phyloP scores from a whole-genome alignment of 306 rosid species.

The Aeschynomene evenia region DNA sequence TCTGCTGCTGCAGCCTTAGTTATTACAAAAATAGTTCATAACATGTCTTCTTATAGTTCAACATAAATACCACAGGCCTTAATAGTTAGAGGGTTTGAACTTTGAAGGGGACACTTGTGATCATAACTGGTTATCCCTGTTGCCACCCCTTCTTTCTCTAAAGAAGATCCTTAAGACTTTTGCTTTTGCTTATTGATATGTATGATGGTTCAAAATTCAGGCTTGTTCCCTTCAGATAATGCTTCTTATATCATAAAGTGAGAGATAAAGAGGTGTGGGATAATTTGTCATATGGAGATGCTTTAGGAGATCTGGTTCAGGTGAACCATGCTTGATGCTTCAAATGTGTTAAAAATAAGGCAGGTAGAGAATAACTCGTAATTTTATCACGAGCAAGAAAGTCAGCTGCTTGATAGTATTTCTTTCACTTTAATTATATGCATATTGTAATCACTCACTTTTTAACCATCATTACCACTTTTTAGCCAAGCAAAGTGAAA shows the following conservation, averaged over 20 bases:
- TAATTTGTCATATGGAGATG: neutral
- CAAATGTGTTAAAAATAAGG: no score
- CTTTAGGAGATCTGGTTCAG: neutral
- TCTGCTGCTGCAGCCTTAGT: no score
- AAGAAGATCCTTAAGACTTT: neutral
- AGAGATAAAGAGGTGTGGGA: neutral
- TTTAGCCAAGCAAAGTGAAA: conserved; percentile 1
- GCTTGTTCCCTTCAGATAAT: no score
- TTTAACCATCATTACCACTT: no score
- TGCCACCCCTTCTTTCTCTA: neutral
- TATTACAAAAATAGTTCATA: no score
- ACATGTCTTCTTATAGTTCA: no score
- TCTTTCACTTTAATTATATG: neutral
- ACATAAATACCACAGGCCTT: no score
- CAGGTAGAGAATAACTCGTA: neutral
- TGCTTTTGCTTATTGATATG: conserved; percentile 13
- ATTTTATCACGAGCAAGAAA: neutral
- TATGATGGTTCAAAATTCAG: neutral
- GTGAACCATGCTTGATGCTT: neutral
- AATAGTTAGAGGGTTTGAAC: no score
- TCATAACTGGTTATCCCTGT: no score
- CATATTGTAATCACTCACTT: neutral
- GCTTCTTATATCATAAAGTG: no score
- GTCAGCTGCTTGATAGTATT: neutral
- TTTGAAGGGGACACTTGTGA: no score